Base-by-base conservation (phyloP, 768 basidiomycete genomes). In the Lyophyllum atratum region DNA sequence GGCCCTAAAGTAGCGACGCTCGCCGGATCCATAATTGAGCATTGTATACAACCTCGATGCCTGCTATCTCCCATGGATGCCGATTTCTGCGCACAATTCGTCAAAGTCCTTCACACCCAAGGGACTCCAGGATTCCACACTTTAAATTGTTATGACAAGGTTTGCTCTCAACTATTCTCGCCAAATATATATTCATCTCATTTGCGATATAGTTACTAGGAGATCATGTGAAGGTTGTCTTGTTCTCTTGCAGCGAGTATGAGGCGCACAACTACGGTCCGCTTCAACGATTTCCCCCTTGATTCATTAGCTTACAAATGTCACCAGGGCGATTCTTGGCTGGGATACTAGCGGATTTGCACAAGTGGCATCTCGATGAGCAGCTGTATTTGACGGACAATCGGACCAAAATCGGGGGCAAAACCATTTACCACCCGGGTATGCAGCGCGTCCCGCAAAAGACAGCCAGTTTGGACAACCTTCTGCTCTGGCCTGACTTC, bases 31-130 rank as follows among this genome's bases (percentile, higher is more conserved):
- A 76, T 94, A 55, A 88, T 93, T 59, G 92, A 97, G 67, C 86
- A 96, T 66, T 98, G 97, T 68, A 85, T 99, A 59, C 89, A 92
- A 66, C 96, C 97, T 11, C 86, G 97, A 26, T 90, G 89, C 61
- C 76, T 98, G 39, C 76, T 98, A n/a, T 96, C 96, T 0, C 95
- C 95, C 0, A 92, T 95, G 85, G 97, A 99, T 71, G 96, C 97
- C 24, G 90, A 96, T 54, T 99, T 87, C 63, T 94, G 93, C 55
- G 89, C 93, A 2, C 90, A 93, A 62, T 89, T 98, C 66, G 90
- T 98, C 70, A 90, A 90, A 67, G 80, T 89, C 14, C 77, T 98
- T 58, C 97, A 99, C 63, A 81, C 83, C 14, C 84, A 89, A 68
- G 95, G 93, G n/a, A 95, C 95, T 0, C 85, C 86, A 9, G 89